Evolutionary conservation across 352 stramenopile genomes (phyloP).

Genomic region (Phytophthora nicotianae): DNA sequence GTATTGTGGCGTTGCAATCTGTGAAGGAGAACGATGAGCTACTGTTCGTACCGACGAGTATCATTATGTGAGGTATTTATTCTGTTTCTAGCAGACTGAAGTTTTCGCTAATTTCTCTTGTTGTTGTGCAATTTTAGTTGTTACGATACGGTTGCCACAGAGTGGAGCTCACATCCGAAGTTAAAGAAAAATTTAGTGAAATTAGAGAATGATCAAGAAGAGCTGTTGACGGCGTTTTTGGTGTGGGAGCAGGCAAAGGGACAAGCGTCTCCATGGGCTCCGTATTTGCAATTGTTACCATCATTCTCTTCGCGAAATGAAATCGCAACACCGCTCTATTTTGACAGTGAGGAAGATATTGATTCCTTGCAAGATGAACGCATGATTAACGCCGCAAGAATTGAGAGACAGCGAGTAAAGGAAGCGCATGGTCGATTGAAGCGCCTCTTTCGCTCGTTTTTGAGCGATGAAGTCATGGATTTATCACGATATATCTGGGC

Average conservation of each 20-base stretch:
- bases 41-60: slow-evolving; percentile 46
- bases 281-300: slow-evolving; percentile 64
- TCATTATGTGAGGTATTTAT: slow-evolving; percentile 47
- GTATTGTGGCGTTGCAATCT: slow-evolving; percentile 30
- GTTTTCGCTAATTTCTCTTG: slow-evolving; percentile 4
- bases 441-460: slow-evolving; percentile 43
- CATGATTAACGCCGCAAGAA: slow-evolving; percentile 35
- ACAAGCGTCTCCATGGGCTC: slow-evolving; percentile 45
- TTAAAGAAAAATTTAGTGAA: slow-evolving; percentile 45
- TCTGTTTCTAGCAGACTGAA: background rate
- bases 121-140: slow-evolving; percentile 25
- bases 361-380: slow-evolving; percentile 54
- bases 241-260: slow-evolving; percentile 56
- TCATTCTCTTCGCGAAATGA: slow-evolving; percentile 13
- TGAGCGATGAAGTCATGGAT: slow-evolving; percentile 9
- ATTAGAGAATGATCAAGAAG: slow-evolving; percentile 43
- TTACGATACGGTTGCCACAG: slow-evolving; percentile 40
- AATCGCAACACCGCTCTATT: slow-evolving; percentile 49
- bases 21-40: slow-evolving; percentile 41
- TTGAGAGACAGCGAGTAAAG: slow-evolving; percentile 35
- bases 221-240: slow-evolving; percentile 70
- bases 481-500: slow-evolving; percentile 45
- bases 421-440: slow-evolving; percentile 48
- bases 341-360: slow-evolving; percentile 25
- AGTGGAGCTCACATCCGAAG: slow-evolving; percentile 22